phyloP scores from a whole-genome alignment of 139 green algal genomes.

The Gonium pectorale region DNA sequence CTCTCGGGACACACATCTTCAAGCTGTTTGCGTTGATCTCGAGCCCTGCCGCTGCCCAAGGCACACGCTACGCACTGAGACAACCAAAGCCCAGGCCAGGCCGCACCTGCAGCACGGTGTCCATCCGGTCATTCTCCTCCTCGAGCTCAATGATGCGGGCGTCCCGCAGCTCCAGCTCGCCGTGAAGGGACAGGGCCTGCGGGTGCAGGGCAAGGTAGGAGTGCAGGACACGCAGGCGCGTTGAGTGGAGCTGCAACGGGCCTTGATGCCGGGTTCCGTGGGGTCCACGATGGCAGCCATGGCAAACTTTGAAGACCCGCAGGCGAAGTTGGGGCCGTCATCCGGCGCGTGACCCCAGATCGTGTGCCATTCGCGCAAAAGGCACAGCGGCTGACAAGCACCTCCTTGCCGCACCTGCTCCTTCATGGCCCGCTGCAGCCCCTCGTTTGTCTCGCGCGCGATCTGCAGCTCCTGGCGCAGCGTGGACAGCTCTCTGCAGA shows the following conservation, averaged over 20 bases:
- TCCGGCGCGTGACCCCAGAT: too few species aligned
- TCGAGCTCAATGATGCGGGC: constrained; percentile 23
- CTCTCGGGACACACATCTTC: background rate
- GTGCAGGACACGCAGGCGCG: too few species aligned
- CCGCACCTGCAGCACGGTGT: constrained; percentile 36
- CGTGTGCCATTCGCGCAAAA: too few species aligned
- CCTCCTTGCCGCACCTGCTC: constrained; percentile 5
- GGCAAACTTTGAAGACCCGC: too few species aligned
- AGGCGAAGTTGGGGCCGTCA: background rate
- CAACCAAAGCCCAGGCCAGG: too few species aligned
- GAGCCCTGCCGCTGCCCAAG: too few species aligned
- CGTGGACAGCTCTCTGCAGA: constrained; percentile 19
- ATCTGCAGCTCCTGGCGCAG: constrained; percentile 33
- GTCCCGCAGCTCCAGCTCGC: constrained; percentile 27
- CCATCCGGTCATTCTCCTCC: constrained; percentile 39
- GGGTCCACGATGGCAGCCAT: too few species aligned
- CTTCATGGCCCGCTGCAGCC: constrained; percentile 11
- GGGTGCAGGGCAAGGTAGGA: too few species aligned
- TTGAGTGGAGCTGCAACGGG: too few species aligned
- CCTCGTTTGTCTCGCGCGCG: constrained; percentile 29
- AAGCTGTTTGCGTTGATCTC: background rate
- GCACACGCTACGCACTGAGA: too few species aligned
- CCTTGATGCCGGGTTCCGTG: too few species aligned
- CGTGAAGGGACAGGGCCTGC: constrained; percentile 15
- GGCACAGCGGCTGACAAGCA: too few species aligned